Percentiles rank a stretch among this genome's conserved stretches.
phyloP scores from a whole-genome alignment of 177 flowering plant genomes.

The Vitis hybrid region DNA sequence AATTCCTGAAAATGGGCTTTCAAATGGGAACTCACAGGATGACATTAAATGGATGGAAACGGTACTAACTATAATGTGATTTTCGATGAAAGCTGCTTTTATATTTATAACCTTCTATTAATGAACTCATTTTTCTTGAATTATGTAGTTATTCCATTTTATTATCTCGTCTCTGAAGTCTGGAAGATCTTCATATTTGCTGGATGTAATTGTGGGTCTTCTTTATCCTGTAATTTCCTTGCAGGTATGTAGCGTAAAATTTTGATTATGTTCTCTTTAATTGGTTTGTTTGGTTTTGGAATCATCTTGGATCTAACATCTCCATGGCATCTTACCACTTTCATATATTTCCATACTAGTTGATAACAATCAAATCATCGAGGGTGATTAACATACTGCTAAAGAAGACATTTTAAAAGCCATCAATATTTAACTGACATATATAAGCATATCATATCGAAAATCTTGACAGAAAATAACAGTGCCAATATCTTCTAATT shows the following conservation, averaged over 20 bases:
- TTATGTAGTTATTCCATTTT: slow-evolving; percentile 82
- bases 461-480: too few relatives aligned
- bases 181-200: slow-evolving; percentile 78
- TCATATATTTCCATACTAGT: background rate
- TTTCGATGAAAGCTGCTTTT: background rate
- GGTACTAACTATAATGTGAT: slow-evolving; percentile 36
- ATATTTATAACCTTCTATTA: slow-evolving; percentile 9
- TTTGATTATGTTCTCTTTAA: background rate
- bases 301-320: background rate
- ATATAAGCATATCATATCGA: too few relatives aligned
- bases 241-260: slow-evolving; percentile 53
- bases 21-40: slow-evolving; percentile 56
- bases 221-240: slow-evolving; percentile 83
- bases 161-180: slow-evolving; percentile 84
- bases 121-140: slow-evolving; percentile 9
- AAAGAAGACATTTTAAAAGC: too few relatives aligned
- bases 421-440: too few relatives aligned
- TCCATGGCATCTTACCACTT: background rate
- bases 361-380: background rate
- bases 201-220: slow-evolving; percentile 72
- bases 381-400: too few relatives aligned
- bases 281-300: background rate
- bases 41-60: slow-evolving; percentile 98
- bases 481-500: too few relatives aligned
- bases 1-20: slow-evolving; percentile 36